A percentile compares a stretch with the other conserved stretches of the same genome.
Conservation (phyloP, 2,329 filamentous ascomycete genomes). For the Epichloe bromicola region DNA sequence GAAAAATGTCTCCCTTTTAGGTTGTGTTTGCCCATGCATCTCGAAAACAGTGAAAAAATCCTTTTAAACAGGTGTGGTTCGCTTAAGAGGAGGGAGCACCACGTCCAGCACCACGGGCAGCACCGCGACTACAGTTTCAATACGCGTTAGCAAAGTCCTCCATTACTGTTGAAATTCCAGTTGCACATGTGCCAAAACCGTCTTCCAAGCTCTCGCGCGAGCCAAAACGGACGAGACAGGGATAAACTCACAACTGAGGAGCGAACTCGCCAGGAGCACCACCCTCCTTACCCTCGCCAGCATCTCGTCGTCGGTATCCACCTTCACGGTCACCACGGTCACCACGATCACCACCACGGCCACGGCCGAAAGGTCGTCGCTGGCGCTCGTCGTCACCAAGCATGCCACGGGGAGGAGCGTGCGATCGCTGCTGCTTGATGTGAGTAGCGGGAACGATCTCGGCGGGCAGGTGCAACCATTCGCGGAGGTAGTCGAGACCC, state of each 20-base stretch:
- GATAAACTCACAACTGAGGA: conserved; percentile 63
- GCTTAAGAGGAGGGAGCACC: conserved; percentile 55
- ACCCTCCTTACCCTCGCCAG: conserved; percentile 78
- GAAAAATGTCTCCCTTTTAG: neutral
- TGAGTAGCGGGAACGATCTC: conserved; percentile 99
- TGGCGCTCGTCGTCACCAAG: conserved; percentile 76
- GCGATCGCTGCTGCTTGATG: conserved; percentile 99
- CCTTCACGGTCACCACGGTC: conserved; percentile 70
- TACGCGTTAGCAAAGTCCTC: neutral
- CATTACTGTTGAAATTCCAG: neutral
- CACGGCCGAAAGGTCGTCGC: conserved; percentile 73
- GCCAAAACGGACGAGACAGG: neutral
- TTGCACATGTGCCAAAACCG: no score
- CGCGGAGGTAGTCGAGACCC: conserved; percentile 99
- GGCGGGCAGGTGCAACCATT: conserved; percentile 99
- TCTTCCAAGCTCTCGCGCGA: neutral
- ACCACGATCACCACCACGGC: conserved; percentile 48
- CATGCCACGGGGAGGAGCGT: conserved; percentile 97
- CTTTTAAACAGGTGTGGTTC: conserved; percentile 23
- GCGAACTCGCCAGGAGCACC: conserved; percentile 85
- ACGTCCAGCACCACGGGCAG: conserved; percentile 69
- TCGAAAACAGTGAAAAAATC: conserved; percentile 27
- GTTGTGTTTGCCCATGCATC: conserved; percentile 26
- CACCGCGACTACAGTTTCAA: conserved; percentile 53
- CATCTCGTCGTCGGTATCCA: conserved; percentile 84